Evolutionary conservation across 208 protist species (phyloP).

Genomic region (Trypanosoma congolense): DNA sequence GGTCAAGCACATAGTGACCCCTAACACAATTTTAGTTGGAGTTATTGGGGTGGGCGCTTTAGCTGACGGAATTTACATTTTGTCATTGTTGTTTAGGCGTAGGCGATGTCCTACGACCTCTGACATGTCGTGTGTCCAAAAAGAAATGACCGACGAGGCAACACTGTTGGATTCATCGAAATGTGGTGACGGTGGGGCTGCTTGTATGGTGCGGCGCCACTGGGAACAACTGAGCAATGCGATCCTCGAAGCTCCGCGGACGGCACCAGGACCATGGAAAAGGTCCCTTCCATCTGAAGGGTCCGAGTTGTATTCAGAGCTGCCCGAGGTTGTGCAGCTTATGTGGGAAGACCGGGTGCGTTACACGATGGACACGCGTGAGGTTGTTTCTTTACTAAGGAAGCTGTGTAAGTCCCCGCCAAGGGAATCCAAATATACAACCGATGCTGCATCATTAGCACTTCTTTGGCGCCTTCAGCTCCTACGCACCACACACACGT

Average conservation of each 20-base stretch:
- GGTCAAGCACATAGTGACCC: background rate
- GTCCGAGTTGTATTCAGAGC: background rate
- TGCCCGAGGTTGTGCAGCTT: slow-evolving; percentile 12
- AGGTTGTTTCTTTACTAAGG: slow-evolving; percentile 1
- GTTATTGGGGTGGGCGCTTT: background rate
- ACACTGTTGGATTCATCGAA: background rate
- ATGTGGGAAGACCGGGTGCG: slow-evolving; percentile 18
- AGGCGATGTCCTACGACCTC: too few relatives aligned
- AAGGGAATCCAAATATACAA: background rate
- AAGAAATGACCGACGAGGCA: too few relatives aligned
- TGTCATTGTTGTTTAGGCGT: background rate
- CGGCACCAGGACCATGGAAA: background rate
- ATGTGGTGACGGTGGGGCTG: background rate
- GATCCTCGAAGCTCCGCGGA: slow-evolving; percentile 13
- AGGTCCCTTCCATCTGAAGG: background rate
- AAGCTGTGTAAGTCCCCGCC: background rate
- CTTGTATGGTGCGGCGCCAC: slow-evolving; percentile 5
- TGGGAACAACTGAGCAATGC: slow-evolving; percentile 8
- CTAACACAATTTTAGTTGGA: background rate
- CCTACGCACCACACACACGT: slow-evolving; percentile 37
- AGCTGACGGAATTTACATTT: background rate
- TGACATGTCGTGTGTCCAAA: too few relatives aligned
- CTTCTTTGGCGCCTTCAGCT: slow-evolving; percentile 53
- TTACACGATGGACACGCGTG: slow-evolving; percentile 13
- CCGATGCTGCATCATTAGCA: slow-evolving; percentile 37